Percentiles rank a stretch among this genome's conserved stretches.
Conservation (phyloP, 441 rosid genomes). For the Populus hybrid region DNA sequence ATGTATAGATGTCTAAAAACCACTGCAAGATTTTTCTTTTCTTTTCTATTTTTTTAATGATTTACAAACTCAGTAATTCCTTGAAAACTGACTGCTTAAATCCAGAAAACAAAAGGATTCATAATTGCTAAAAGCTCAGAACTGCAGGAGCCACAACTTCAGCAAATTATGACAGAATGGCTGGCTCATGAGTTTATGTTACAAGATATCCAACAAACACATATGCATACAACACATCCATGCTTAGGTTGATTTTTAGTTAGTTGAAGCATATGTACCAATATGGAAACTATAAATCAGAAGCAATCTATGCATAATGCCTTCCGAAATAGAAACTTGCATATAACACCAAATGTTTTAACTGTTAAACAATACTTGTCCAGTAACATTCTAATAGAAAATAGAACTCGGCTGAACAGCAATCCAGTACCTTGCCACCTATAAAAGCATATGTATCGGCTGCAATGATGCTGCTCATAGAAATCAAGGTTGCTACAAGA, state of each 20-base stretch:
- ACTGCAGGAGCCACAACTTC: neutral
- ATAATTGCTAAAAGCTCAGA: slow-evolving; percentile 4
- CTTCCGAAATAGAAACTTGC: neutral
- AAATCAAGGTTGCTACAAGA: slow-evolving; percentile 86
- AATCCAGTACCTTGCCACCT: slow-evolving; percentile 79
- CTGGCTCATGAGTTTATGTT: neutral
- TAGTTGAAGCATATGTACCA: neutral
- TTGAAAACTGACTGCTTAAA: neutral
- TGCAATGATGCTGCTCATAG: slow-evolving; percentile 80
- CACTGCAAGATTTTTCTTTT: neutral
- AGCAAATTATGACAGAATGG: neutral
- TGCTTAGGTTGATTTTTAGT: neutral
- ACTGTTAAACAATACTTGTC: neutral
- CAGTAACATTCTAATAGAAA: neutral
- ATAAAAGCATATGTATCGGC: slow-evolving; percentile 88
- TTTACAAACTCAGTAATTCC: neutral
- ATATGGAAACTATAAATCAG: neutral
- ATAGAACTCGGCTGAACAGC: slow-evolving; percentile 7
- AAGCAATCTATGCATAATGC: neutral
- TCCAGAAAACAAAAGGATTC: neutral
- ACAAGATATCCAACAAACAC: neutral
- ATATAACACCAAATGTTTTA: neutral
- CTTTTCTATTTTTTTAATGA: neutral
- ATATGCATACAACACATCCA: neutral
- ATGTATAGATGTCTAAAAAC: neutral